Evolutionary conservation across 257 asterid species (phyloP), one percentile per base, ranked within the genome.

Genomic region (Orobanche coerulescens): DNA sequence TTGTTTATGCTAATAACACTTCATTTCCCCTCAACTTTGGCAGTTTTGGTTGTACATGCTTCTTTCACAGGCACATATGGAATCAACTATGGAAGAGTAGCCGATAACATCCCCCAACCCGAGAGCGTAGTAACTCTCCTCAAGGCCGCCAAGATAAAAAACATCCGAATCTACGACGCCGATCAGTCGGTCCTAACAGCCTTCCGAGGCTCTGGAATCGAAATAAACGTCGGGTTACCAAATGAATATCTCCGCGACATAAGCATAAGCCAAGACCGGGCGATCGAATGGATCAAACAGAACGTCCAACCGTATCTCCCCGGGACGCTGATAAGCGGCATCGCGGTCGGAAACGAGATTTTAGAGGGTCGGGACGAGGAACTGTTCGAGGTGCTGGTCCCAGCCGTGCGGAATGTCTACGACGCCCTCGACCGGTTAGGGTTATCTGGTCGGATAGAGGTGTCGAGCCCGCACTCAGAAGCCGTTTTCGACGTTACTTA

Each of bases 401-500:
- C 95, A 0, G 96, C 95, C 0, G 94, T 77, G 20, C 75, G 64
- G 53, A 88, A 83, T 69, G 91, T 88, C 34, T 77, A 88, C 58
- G 47, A 31, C 7, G 96, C 96, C 68, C 94, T 84, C 10, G 62
- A 68, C 0, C 71, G 66, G 28, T 62, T 85, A 23, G 50, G 47
- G 2, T 69, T 88, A 0, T 23, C 82, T 0, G 24, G 66, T 6
- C 48, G 62, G 48, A 76, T 88, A 6, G 84, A 88, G 80, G 91
- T 88, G 51, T 83, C 96, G 0, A 88, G 90, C 66, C 95, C 96
- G 0, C 96, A 88, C 48, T 88, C 95, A 0, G 88, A 80, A 62
- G 95, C 70, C 0, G 95, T 85, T 0, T 85, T 88, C 51, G 84
- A 75, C 39, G 50, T 8, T 1, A 78, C 96, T 0, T 88, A 51